These are phyloP conservation scores for Boletus eberwhitei DNA, from an alignment of 768 basidiomycete genomes.

Conservation along the genomic window DNA sequence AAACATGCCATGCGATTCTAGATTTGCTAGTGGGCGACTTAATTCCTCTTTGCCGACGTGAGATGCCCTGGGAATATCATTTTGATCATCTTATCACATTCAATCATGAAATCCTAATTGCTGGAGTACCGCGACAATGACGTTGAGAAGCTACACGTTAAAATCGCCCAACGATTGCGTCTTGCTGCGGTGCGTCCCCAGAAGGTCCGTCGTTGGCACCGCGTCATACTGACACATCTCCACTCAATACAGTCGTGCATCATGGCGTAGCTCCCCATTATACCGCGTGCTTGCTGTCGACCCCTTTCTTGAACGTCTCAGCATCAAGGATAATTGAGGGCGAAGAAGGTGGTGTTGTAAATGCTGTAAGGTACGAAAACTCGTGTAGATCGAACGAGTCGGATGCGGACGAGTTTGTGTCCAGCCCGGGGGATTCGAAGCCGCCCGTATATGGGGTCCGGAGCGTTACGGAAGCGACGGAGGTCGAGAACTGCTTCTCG, in stretches of 20 bases:
- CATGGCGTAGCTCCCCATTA: constrained; percentile 4
- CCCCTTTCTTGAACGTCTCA: constrained; percentile 11
- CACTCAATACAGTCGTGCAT: constrained; percentile 9
- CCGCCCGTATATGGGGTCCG: not conserved
- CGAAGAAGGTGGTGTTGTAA: constrained; percentile 30
- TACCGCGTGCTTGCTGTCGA: constrained; percentile 9
- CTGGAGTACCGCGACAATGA: constrained; percentile 4
- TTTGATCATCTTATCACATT: constrained; percentile 21
- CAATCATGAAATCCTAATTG: constrained; percentile 22
- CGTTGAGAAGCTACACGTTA: constrained; percentile 16
- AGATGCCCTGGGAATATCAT: constrained; percentile 1
- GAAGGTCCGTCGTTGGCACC: not conserved
- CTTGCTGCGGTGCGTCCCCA: constrained; percentile 3
- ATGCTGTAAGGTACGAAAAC: constrained; percentile 31
- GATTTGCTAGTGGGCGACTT: not conserved
- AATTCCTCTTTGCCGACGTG: not conserved
- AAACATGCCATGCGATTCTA: constrained; percentile 15
- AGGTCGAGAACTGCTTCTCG: constrained; percentile 3
- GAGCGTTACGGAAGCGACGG: constrained; percentile 11
- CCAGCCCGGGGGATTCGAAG: constrained; percentile 12
- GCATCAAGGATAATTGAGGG: constrained; percentile 16
- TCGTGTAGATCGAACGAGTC: constrained; percentile 26
- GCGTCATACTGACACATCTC: constrained; percentile 6
- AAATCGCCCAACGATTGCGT: constrained; percentile 1
- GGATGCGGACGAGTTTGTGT: constrained; percentile 10